Base-by-base conservation (phyloP, 23 red algal species). In the Agarophyton chilense region DNA sequence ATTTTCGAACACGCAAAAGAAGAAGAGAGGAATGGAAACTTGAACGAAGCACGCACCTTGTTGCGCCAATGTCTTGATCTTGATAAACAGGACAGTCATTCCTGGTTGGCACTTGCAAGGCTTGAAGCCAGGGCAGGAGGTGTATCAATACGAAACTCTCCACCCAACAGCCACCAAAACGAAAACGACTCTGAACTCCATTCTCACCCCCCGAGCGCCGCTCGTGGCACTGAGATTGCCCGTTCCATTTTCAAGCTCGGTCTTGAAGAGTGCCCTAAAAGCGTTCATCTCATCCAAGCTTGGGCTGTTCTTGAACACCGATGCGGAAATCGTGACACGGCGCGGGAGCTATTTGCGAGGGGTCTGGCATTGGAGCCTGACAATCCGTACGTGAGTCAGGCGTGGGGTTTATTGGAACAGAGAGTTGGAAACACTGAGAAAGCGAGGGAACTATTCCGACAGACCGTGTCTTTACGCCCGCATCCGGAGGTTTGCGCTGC, bases 391-490 rank as follows among this genome's bases (percentile, higher is more conserved):
- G 90, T 99, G 24, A 88, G 63, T 50, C 97, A 99, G 71, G 93
- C 97, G 32, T 99, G 97, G 97, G 97, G 93, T 14, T 88, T 95
- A 36, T 77, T 99, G 87, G 97, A 99, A 75, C 93, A 95, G 79
- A 58, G 93, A 13, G 67, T 71, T 21, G 97, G 97, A 40, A 82
- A 95, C 58, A 83, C 78, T 4, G 77, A 91, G 0, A 80, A 72
- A 46, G 97, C 97, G 34, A 74, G 93, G 41, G 89, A 83, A 35
- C 67, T 99, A 42, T 99, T 89, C 87, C 44, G 61, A 9, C 43
- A 86, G 29, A 84, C 55, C 29, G 41, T 89, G 32, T 51, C 35
- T 4, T 55, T 91, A 29, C 32, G 86, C 5, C 73, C 90, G 17
- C 81, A 91, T 52, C 39, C 73, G 24, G 89, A 95, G 60, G 87